Percentiles rank a stretch among this genome's conserved stretches.
phyloP scores from a whole-genome alignment of 805 yeast species.

The Ogataea salicorniae region DNA sequence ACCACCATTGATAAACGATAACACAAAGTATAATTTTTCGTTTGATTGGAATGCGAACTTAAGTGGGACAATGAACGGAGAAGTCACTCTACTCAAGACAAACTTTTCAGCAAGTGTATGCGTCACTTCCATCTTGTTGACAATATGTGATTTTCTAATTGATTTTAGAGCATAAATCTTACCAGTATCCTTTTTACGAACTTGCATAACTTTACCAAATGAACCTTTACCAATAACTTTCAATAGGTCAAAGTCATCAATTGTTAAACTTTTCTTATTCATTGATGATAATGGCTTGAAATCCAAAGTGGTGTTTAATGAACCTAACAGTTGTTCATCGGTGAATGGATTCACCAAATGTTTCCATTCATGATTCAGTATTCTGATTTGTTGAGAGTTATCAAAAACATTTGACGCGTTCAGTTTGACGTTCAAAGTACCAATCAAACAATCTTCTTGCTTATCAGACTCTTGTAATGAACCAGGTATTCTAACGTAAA shows the following conservation, averaged over 20 bases:
- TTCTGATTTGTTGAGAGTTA: conserved; percentile 41
- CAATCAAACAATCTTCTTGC: conserved; percentile 67
- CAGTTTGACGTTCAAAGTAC: conserved; percentile 61
- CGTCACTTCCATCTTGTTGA: conserved; percentile 88
- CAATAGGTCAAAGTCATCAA: conserved; percentile 87
- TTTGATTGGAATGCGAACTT: conserved; percentile 96
- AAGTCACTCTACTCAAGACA: conserved; percentile 85
- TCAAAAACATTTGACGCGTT: conserved; percentile 14
- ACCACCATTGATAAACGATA: conserved; percentile 95
- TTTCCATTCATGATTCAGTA: conserved; percentile 62
- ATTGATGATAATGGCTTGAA: conserved; percentile 31
- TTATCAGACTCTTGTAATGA: conserved; percentile 39
- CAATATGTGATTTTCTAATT: conserved; percentile 88
- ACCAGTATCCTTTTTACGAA: conserved; percentile 88
- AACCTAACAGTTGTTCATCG: conserved; percentile 27
- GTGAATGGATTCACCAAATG: conserved; percentile 29
- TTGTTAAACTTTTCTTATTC: conserved; percentile 59
- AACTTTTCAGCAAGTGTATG: conserved; percentile 96
- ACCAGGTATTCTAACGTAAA: conserved; percentile 74
- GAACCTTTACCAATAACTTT: conserved; percentile 98
- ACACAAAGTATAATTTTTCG: conserved; percentile 86
- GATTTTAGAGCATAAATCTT: conserved; percentile 94
- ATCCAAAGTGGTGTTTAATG: conserved; percentile 37
- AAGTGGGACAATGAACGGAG: conserved; percentile 94
- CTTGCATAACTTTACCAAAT: conserved; percentile 99